Percentiles rank a stretch among this genome's conserved stretches.
Conservation (phyloP, 164 flowering plant genomes). For the Vitis rupestris region DNA sequence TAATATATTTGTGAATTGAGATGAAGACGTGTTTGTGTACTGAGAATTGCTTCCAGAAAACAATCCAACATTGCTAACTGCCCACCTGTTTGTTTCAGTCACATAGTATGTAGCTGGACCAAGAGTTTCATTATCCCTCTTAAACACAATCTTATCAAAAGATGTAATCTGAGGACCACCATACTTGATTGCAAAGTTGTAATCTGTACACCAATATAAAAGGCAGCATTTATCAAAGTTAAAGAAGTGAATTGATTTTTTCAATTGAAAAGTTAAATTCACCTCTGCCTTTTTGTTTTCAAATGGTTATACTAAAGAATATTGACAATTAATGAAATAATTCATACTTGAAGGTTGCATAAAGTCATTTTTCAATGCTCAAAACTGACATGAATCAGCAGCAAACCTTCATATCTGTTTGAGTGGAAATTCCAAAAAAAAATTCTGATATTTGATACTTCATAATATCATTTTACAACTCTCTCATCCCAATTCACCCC, state of each 20-base stretch:
- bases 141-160: slow-evolving; percentile 28
- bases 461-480: no score
- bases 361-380: no score
- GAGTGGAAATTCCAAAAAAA: no score
- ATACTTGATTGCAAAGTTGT: slow-evolving; percentile 65
- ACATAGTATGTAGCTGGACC: slow-evolving; percentile 74
- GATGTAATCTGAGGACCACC: slow-evolving; percentile 66
- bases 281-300: no score
- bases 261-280: no score
- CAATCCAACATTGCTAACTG: slow-evolving; percentile 70
- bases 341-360: no score
- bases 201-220: slow-evolving; percentile 44
- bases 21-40: slow-evolving; percentile 23
- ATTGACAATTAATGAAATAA: no score
- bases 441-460: no score
- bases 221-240: background rate
- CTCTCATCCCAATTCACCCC: no score
- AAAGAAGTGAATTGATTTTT: background rate
- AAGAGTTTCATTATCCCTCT: slow-evolving; percentile 53
- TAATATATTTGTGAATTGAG: slow-evolving; percentile 48
- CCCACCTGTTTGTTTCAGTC: slow-evolving; percentile 55
- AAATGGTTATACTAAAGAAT: no score
- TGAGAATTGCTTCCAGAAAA: slow-evolving; percentile 34
- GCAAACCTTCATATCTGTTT: no score
- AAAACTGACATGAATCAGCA: no score